phyloP scores from a whole-genome alignment of 1,284 basidiomycete genomes.

The Hortiboletus rubellus region DNA sequence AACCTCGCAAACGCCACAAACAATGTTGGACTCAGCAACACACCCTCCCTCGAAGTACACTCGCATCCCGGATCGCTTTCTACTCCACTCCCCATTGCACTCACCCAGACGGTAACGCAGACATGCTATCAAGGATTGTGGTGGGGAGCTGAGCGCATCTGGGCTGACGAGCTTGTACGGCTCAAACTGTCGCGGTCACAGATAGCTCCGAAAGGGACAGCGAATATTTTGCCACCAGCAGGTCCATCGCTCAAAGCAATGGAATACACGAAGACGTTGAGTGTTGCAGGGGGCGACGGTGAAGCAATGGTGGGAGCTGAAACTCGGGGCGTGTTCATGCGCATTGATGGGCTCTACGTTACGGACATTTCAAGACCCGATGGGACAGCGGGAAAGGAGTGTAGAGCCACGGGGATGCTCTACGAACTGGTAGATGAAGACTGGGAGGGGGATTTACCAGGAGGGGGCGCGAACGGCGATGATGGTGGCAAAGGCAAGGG shows the following conservation, averaged over 20 bases:
- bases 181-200: constrained; percentile 66
- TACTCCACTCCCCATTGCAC: constrained; percentile 23
- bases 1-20: constrained; percentile 18
- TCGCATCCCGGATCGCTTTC: constrained; percentile 7
- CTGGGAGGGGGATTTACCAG: constrained; percentile 51
- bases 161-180: constrained; percentile 83
- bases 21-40: constrained; percentile 13
- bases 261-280: constrained; percentile 33
- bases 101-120: constrained; percentile 43
- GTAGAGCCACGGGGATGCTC: constrained; percentile 63
- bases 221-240: constrained; percentile 57
- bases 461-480: not conserved
- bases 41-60: not conserved
- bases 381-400: constrained; percentile 49
- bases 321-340: constrained; percentile 65
- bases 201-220: constrained; percentile 61
- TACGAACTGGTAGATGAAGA: constrained; percentile 73
- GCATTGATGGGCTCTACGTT: constrained; percentile 58
- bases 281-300: constrained; percentile 22
- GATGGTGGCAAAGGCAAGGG: constrained; percentile 26
- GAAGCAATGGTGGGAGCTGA: constrained; percentile 51
- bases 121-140: constrained; percentile 77
- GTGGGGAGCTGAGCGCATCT: constrained; percentile 89
- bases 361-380: constrained; percentile 45
- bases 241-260: constrained; percentile 49